Conservation (phyloP, 1,284 basidiomycete genomes). For the Porodaedalea pini region DNA sequence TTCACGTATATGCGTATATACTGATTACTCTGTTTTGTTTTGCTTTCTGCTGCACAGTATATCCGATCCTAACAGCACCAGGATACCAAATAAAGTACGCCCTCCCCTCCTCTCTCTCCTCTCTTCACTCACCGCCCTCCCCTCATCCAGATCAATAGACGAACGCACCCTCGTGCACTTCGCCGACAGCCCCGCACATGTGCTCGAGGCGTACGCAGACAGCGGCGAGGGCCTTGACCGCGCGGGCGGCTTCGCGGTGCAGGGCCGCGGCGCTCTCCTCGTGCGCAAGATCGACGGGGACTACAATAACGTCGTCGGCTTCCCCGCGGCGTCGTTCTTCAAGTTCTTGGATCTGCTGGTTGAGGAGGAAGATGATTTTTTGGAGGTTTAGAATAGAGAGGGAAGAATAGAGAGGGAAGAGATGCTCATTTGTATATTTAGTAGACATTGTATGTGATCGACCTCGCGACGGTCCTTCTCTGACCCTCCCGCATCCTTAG, state of each 20-base stretch:
- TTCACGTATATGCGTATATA: background rate
- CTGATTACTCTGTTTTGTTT: background rate
- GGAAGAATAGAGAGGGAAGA: background rate
- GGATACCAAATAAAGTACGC: conserved; percentile 81
- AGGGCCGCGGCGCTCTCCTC: conserved; percentile 82
- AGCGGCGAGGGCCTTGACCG: conserved; percentile 87
- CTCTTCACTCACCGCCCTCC: conserved; percentile 8
- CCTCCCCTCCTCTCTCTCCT: background rate
- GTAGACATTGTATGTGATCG: no score
- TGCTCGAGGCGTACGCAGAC: conserved; percentile 84
- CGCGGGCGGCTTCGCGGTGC: conserved; percentile 94
- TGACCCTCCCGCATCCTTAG: no score
- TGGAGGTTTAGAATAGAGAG: conserved; percentile 37
- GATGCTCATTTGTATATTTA: background rate
- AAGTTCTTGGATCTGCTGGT: conserved; percentile 60
- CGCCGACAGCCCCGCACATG: conserved; percentile 59
- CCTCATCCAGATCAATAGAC: conserved; percentile 69
- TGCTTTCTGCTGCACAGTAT: conserved; percentile 46
- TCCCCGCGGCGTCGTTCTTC: conserved; percentile 79
- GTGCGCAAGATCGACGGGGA: conserved; percentile 87
- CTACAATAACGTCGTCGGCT: conserved; percentile 91
- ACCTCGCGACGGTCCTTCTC: no score
- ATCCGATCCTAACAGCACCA: conserved; percentile 79
- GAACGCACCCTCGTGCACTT: conserved; percentile 82
- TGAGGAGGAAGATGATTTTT: conserved; percentile 72